Percentiles rank a stretch among this genome's conserved stretches.
These are phyloP conservation scores for Chaetomium sp. DNA, from an alignment of 2,329 filamentous ascomycete genomes.

Conservation along the genomic window DNA sequence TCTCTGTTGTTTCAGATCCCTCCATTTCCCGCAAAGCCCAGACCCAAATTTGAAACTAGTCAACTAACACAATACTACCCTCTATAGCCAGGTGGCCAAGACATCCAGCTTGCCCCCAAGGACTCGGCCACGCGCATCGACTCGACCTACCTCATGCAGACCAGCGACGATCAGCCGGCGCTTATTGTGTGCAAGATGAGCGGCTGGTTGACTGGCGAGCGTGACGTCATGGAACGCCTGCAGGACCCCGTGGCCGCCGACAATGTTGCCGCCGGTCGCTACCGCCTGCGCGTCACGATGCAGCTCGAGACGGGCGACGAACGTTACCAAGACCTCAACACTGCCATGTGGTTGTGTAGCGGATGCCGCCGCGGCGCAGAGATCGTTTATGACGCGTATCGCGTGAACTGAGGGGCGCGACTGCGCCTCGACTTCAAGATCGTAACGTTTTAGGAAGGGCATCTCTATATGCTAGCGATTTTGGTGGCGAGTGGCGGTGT, in stretches of 20 bases:
- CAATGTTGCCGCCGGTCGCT: slow-evolving; percentile 21
- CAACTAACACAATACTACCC: background rate
- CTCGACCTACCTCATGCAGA: slow-evolving; percentile 23
- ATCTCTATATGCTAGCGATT: no score
- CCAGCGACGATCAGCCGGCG: slow-evolving; percentile 22
- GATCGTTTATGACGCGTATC: slow-evolving; percentile 25
- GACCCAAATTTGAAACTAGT: background rate
- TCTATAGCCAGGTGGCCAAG: slow-evolving; percentile 21
- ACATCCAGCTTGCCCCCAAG: slow-evolving; percentile 18
- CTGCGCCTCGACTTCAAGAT: background rate
- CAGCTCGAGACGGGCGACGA: slow-evolving; percentile 25
- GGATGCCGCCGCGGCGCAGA: slow-evolving; percentile 24
- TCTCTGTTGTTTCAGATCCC: background rate
- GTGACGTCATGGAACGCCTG: slow-evolving; percentile 24
- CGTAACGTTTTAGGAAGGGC: no score
- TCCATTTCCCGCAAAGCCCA: no score
- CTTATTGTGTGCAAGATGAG: slow-evolving; percentile 22
- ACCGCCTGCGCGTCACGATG: slow-evolving; percentile 23
- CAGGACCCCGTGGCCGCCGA: slow-evolving; percentile 23
- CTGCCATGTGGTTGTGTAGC: slow-evolving; percentile 22
- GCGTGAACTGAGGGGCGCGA: slow-evolving; percentile 14
- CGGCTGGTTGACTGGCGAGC: slow-evolving; percentile 24
- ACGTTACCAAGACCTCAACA: slow-evolving; percentile 23
- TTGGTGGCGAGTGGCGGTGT: no score
- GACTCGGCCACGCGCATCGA: slow-evolving; percentile 22